Evolutionary conservation across 345 rosid genomes (phyloP), one percentile per base, ranked within the genome.

Genomic region (Nasturtium officinale): DNA sequence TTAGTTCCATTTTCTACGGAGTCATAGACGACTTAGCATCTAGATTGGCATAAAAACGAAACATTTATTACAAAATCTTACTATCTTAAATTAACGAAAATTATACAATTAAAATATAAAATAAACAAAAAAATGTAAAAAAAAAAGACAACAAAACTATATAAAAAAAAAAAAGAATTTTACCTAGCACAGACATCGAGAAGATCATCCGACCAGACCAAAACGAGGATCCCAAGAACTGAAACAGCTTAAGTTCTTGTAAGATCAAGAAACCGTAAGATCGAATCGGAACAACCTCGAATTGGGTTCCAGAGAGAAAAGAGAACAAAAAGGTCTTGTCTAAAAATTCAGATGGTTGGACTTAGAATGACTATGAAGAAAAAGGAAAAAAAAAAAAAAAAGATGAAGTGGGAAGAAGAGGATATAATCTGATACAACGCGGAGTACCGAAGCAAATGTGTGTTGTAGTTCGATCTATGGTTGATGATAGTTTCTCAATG

Each of bases 181-280:
- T 71, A 67, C 80, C 71, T 23, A 50, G 25, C 61, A 75, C 76
- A 42, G 10, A 47, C 64, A 71, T 54, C 69, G 79, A 78, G 67
- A 72, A 45, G 69, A 57, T 54, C 61, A 40, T 11, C 80, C 67
- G 59, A 71, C 66, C 71, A 56, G 59, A 71, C 66, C 71, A 56
- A 15, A 35, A 32, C 37, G 20, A 55, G 16, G 35, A 68, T 33
- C 59, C 16, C 46, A 5, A 21, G 13, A 47, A 56, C 62, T 20
- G 68, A n/a, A 60, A 6, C 73, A 59, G 2, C 35, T 61, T 15
- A 64, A 67, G 26, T 69, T 62, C 50, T 71, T 60, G 68, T 38
- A 47, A 47, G 74, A 81, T 78, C 80, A 63, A 58, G 56, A 69
- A 67, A 47, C 65, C 30, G 3, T 66, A 46, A 63, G 83, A 84